These are phyloP conservation scores for Mitragyna speciosa DNA, from an alignment of 257 asterid species.

Conservation along the genomic window DNA sequence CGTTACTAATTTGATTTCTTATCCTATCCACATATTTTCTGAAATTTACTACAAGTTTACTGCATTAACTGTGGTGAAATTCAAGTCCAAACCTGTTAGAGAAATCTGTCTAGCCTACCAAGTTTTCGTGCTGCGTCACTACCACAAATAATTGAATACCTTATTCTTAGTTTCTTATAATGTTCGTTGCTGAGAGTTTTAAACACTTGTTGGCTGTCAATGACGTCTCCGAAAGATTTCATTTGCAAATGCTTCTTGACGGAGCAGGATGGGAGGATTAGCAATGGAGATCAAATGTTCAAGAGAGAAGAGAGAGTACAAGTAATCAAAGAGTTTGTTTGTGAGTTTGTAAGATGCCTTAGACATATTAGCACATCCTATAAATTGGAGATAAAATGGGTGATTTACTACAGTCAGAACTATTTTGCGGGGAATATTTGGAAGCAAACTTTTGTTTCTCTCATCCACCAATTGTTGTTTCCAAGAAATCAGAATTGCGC, in stretches of 20 bases:
- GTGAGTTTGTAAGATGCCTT: not conserved
- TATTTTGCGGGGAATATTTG: not conserved
- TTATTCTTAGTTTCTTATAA: not conserved
- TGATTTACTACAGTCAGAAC: not conserved
- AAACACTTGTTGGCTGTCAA: not conserved
- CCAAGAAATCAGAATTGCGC: not conserved
- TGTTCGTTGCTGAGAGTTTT: not conserved
- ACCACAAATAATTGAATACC: no score
- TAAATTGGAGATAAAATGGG: not conserved
- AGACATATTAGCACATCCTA: not conserved
- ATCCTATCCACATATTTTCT: no score
- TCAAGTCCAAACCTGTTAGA: no score
- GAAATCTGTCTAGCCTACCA: no score
- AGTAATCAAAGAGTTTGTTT: not conserved
- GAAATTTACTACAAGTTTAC: no score
- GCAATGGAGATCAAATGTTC: not conserved
- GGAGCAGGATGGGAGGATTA: not conserved
- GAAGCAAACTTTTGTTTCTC: not conserved
- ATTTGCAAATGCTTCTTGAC: not conserved
- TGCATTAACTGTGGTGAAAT: no score
- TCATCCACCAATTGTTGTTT: not conserved
- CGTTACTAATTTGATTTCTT: no score
- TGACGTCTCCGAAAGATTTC: not conserved
- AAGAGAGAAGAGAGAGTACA: not conserved
- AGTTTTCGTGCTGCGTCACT: no score